These are phyloP conservation scores for Anthostomella pinea DNA, from an alignment of 2,329 filamentous ascomycete species.

Conservation along the genomic window DNA sequence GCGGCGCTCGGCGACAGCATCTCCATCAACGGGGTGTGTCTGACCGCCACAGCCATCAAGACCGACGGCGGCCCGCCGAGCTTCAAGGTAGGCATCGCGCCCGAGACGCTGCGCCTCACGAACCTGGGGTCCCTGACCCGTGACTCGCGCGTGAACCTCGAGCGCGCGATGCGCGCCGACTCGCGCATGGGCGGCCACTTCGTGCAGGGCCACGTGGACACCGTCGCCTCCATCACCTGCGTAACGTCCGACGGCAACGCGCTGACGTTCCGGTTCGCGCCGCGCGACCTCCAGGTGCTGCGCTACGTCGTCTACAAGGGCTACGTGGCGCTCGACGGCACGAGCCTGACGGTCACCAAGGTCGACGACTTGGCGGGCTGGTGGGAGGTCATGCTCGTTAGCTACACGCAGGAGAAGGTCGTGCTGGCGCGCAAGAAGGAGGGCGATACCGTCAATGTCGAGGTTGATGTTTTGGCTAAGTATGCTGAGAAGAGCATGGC, in stretches of 20 bases:
- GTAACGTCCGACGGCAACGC: conserved; percentile 85
- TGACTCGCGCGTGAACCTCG: conserved; percentile 78
- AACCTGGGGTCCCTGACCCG: conserved; percentile 76
- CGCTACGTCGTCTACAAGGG: conserved; percentile 95
- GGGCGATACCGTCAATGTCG: conserved; percentile 84
- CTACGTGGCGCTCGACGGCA: conserved; percentile 90
- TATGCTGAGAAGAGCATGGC: conserved; percentile 87
- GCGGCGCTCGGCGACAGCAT: conserved; percentile 90
- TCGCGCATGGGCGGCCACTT: conserved; percentile 98
- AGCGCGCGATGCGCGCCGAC: conserved; percentile 84
- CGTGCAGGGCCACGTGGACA: conserved; percentile 96
- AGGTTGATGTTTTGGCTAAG: conserved; percentile 86
- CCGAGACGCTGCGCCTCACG: conserved; percentile 92
- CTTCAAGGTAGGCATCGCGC: conserved; percentile 93
- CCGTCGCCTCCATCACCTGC: conserved; percentile 70
- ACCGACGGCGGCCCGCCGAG: conserved; percentile 32
- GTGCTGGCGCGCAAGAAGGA: conserved; percentile 74
- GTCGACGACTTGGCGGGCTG: conserved; percentile 78
- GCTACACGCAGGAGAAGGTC: conserved; percentile 92
- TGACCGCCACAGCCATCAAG: conserved; percentile 78
- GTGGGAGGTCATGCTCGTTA: conserved; percentile 97
- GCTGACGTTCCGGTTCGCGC: conserved; percentile 78
- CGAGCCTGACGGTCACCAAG: conserved; percentile 86
- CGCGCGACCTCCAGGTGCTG: conserved; percentile 57
- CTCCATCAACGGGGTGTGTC: conserved; percentile 89